Percentiles rank a stretch among this genome's conserved stretches.
Conservation (phyloP, 192 early-diverging fungal species). For the Spinellus fusiger region DNA sequence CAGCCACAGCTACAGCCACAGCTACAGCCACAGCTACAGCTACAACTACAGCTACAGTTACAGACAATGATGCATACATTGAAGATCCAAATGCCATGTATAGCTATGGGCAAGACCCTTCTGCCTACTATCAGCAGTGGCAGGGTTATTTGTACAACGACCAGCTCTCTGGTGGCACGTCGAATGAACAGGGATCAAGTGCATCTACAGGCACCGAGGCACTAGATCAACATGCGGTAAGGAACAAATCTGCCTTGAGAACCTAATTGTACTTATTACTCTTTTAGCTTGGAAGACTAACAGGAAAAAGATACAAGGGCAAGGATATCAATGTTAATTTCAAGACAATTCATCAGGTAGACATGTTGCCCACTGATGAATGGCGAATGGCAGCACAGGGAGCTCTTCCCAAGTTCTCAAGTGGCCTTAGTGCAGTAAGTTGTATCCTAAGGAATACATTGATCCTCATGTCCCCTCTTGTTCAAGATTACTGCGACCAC, state of each 20-base stretch:
- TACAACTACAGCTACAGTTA: conserved; percentile 1
- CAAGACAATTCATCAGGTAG: conserved; percentile 21
- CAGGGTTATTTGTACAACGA: conserved; percentile 9
- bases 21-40: not conserved
- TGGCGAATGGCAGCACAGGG: conserved; percentile 17
- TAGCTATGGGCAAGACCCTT: conserved; percentile 19
- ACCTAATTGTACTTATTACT: no score
- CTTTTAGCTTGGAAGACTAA: conserved; percentile 14
- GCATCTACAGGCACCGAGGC: not conserved
- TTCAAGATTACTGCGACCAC: conserved; percentile 39
- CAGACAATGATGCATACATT: conserved; percentile 12
- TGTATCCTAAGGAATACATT: not conserved
- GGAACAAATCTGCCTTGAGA: no score
- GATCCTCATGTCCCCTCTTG: not conserved
- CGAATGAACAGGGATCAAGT: not conserved
- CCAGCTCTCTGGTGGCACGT: not conserved
- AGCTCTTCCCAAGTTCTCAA: conserved; percentile 11
- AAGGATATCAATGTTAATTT: conserved; percentile 15
- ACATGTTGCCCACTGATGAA: conserved; percentile 22
- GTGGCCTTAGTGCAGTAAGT: not conserved
- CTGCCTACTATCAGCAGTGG: conserved; percentile 18
- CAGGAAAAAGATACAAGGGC: conserved; percentile 20
- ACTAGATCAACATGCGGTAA: not conserved
- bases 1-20: not conserved
- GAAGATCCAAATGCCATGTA: conserved; percentile 29